A percentile compares a stretch with the other conserved stretches of the same genome.
These are phyloP conservation scores for Hydnomerulius pinastri DNA, from an alignment of 768 basidiomycete species.

Conservation along the genomic window DNA sequence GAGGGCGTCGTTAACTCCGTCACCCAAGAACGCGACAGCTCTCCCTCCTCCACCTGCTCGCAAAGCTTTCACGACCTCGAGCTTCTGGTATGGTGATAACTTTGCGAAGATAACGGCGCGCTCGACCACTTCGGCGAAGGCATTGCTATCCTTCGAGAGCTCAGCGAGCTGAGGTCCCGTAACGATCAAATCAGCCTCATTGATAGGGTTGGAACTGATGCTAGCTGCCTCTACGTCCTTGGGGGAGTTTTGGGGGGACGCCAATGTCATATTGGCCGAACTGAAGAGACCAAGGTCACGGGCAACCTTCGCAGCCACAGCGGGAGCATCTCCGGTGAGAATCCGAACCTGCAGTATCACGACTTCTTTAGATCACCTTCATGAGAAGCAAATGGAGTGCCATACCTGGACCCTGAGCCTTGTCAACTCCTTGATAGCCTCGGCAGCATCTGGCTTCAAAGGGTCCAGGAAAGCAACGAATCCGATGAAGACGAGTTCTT, in stretches of 20 bases:
- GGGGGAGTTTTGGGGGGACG: not conserved
- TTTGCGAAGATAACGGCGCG: constrained; percentile 34
- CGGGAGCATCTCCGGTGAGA: constrained; percentile 36
- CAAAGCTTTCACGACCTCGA: constrained; percentile 34
- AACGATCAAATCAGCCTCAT: constrained; percentile 28
- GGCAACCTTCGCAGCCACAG: constrained; percentile 39
- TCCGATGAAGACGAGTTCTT: constrained; percentile 30
- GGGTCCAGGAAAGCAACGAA: constrained; percentile 33
- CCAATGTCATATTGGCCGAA: constrained; percentile 16
- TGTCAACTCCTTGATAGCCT: constrained; percentile 30
- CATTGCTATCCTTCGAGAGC: constrained; percentile 29
- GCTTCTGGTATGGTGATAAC: constrained; percentile 34
- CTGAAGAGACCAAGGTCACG: constrained; percentile 37
- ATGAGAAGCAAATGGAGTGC: not conserved
- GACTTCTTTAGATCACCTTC: constrained; percentile 2
- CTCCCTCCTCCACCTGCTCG: constrained; percentile 25
- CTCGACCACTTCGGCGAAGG: constrained; percentile 29
- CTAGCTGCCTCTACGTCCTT: constrained; percentile 31
- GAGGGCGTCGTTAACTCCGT: constrained; percentile 34
- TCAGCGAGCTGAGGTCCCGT: constrained; percentile 30
- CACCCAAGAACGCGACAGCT: constrained; percentile 34
- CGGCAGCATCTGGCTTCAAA: constrained; percentile 33
- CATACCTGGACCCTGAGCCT: constrained; percentile 32
- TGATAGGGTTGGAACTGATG: constrained; percentile 1
- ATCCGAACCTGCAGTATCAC: constrained; percentile 31